These are phyloP conservation scores for Zasmidium citrigriseum DNA, from an alignment of 2,329 filamentous ascomycete genomes.

Conservation along the genomic window DNA sequence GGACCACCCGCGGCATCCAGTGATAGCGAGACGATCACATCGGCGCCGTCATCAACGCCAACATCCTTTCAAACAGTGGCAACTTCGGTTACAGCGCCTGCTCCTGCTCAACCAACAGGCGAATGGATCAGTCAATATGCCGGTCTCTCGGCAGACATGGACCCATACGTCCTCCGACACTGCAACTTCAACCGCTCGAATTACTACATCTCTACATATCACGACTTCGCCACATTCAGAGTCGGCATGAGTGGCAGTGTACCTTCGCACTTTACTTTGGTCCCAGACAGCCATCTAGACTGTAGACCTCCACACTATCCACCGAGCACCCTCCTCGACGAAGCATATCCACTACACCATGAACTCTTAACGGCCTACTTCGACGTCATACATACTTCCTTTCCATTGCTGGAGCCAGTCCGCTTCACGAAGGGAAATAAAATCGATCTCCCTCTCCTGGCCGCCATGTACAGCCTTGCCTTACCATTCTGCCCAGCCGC, in stretches of 20 bases:
- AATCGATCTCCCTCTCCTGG: slow-evolving; percentile 24
- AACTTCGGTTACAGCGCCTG: neutral
- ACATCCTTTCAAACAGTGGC: neutral
- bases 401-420: slow-evolving; percentile 22
- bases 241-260: slow-evolving; percentile 10
- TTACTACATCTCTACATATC: slow-evolving; percentile 19
- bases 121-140: slow-evolving; percentile 27
- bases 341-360: slow-evolving; percentile 24
- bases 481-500: slow-evolving; percentile 21
- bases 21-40: neutral
- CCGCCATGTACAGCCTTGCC: slow-evolving; percentile 24
- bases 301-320: slow-evolving; percentile 22
- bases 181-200: slow-evolving; percentile 25
- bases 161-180: slow-evolving; percentile 24
- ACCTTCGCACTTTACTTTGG: slow-evolving; percentile 20
- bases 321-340: slow-evolving; percentile 19
- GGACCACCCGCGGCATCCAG: neutral
- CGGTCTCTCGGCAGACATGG: slow-evolving; percentile 22
- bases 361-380: slow-evolving; percentile 25
- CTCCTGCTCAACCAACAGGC: neutral
- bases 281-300: slow-evolving; percentile 19
- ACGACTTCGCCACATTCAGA: slow-evolving; percentile 22
- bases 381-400: slow-evolving; percentile 25
- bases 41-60: neutral
- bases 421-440: slow-evolving; percentile 25